These are phyloP conservation scores for Pseudogymnoascus sp. DNA, from an alignment of 2,329 filamentous ascomycete genomes.

Conservation along the genomic window DNA sequence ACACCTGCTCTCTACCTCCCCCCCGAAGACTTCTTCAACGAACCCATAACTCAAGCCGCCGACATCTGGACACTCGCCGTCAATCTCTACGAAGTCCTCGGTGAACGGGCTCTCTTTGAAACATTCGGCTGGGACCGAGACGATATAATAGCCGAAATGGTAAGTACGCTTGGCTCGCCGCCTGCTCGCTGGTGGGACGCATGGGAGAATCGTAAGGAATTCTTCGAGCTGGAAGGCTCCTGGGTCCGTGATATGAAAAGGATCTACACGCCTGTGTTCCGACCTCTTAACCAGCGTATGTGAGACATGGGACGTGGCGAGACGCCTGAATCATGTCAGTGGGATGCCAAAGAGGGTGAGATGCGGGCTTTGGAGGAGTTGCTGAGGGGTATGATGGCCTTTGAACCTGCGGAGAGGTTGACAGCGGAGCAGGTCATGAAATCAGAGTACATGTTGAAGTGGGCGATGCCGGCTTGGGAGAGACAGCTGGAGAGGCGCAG, in stretches of 20 bases:
- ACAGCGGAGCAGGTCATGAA: neutral
- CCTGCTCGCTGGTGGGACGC: slow-evolving; percentile 16
- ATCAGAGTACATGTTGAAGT: slow-evolving; percentile 9
- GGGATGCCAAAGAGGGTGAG: neutral
- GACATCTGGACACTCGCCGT: slow-evolving; percentile 17
- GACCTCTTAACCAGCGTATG: neutral
- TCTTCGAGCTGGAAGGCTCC: slow-evolving; percentile 12
- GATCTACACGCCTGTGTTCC: neutral
- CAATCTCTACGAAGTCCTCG: slow-evolving; percentile 14
- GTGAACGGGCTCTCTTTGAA: slow-evolving; percentile 13
- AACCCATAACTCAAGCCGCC: slow-evolving; percentile 11
- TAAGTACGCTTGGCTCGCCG: slow-evolving; percentile 13
- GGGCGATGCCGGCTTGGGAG: slow-evolving; percentile 2
- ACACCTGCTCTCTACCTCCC: neutral
- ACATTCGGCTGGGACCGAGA: slow-evolving; percentile 11
- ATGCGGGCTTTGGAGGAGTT: slow-evolving; percentile 10
- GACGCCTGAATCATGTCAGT: neutral
- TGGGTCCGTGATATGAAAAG: neutral
- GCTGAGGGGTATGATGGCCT: slow-evolving; percentile 12
- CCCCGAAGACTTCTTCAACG: slow-evolving; percentile 4
- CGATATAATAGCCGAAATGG: slow-evolving; percentile 12
- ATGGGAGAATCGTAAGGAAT: slow-evolving; percentile 12
- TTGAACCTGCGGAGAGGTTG: neutral
- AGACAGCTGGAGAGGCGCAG: neutral
- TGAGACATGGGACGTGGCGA: neutral